These are phyloP conservation scores for Mallotus japonicus DNA, from an alignment of 441 rosid species.

Conservation along the genomic window DNA sequence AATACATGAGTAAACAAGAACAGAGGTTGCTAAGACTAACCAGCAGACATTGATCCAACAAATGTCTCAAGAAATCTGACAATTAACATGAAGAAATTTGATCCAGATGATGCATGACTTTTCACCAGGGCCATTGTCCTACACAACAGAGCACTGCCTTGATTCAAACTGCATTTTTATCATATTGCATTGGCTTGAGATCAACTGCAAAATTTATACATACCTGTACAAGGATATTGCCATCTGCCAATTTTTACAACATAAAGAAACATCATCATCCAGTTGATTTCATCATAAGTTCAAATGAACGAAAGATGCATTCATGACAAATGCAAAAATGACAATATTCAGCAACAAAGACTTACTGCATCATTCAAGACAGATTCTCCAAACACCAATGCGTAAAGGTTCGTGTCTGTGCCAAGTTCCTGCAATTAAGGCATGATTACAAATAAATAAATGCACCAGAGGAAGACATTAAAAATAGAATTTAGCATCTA, in stretches of 20 bases:
- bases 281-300: slow-evolving; percentile 27
- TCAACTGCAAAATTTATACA: slow-evolving; percentile 22
- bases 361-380: slow-evolving; percentile 98
- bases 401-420: slow-evolving; percentile 89
- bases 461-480: background rate
- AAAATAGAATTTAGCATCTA: slow-evolving; percentile 3
- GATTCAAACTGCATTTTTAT: slow-evolving; percentile 27
- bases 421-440: slow-evolving; percentile 83
- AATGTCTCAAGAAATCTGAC: slow-evolving; percentile 95
- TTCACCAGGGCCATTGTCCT: slow-evolving; percentile 95
- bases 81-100: slow-evolving; percentile 76
- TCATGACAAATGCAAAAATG: slow-evolving; percentile 22
- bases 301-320: background rate
- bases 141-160: slow-evolving; percentile 38
- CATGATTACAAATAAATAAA: slow-evolving; percentile 8
- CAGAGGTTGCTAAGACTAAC: slow-evolving; percentile 36
- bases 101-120: slow-evolving; percentile 61
- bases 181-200: slow-evolving; percentile 17
- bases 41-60: slow-evolving; percentile 97
- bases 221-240: slow-evolving; percentile 98
- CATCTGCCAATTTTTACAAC: slow-evolving; percentile 60
- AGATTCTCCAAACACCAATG: slow-evolving; percentile 98
- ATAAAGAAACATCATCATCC: slow-evolving; percentile 23
- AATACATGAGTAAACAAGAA: background rate
- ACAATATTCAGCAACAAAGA: slow-evolving; percentile 23